These are phyloP conservation scores for Salix udensis DNA, from an alignment of 345 rosid genomes.

Conservation along the genomic window DNA sequence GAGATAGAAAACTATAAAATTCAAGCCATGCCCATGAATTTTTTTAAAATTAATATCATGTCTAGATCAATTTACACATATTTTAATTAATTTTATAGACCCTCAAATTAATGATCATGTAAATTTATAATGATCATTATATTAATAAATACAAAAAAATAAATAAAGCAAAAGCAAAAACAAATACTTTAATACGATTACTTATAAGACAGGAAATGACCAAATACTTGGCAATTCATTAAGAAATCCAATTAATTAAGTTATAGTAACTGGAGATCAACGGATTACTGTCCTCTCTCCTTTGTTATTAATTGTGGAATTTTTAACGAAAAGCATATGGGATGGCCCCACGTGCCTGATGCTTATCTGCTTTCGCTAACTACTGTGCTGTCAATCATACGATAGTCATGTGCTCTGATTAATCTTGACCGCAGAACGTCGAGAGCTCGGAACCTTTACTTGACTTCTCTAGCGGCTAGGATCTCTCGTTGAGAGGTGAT, in stretches of 20 bases:
- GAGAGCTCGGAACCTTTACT: neutral
- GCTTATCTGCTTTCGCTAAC: slow-evolving; percentile 1
- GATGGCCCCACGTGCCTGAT: slow-evolving; percentile 7
- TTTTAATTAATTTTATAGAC: no score
- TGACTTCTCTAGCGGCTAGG: neutral
- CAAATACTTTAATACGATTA: no score
- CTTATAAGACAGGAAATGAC: neutral
- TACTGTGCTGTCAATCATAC: neutral
- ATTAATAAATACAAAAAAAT: no score
- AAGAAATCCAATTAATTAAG: neutral
- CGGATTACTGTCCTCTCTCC: neutral
- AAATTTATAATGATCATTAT: no score
- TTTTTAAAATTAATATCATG: no score
- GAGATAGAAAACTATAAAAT: neutral
- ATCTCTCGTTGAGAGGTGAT: no score
- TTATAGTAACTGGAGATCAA: neutral
- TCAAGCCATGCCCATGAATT: neutral
- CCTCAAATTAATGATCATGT: no score
- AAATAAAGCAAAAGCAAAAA: no score
- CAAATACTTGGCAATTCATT: neutral
- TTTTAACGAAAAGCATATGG: neutral
- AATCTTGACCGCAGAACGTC: neutral
- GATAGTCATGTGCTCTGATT: neutral
- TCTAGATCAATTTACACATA: accelerated
- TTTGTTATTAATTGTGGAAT: neutral